phyloP scores from a whole-genome alignment of 2,329 filamentous ascomycete species.

The Exophiala phaeomuriformis region DNA sequence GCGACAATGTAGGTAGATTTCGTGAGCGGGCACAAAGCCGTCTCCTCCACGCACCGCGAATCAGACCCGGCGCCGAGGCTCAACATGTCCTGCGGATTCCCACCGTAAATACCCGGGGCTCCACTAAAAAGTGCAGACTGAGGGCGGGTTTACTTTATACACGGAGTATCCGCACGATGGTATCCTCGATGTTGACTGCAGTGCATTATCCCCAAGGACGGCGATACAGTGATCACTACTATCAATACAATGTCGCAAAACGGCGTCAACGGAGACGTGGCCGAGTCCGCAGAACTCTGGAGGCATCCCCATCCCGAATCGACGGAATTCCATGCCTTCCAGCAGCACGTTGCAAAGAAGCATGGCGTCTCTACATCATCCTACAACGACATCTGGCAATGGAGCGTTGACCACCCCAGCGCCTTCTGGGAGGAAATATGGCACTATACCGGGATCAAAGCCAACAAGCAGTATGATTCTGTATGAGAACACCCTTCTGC shows the following conservation, averaged over 20 bases:
- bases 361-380: constrained; percentile 55
- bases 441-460: constrained; percentile 70
- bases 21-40: no score
- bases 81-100: not conserved
- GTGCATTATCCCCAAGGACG: not conserved
- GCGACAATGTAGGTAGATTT: no score
- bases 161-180: not conserved
- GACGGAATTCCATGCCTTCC: constrained; percentile 66
- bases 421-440: constrained; percentile 81
- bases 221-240: not conserved
- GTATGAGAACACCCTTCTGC: constrained; percentile 28
- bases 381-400: constrained; percentile 72
- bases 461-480: constrained; percentile 51
- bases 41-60: no score
- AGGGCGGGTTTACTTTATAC: not conserved
- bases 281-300: constrained; percentile 54
- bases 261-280: constrained; percentile 9
- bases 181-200: no score
- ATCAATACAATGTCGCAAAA: constrained; percentile 9
- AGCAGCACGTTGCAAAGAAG: constrained; percentile 61
- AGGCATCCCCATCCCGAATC: constrained; percentile 57
- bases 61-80: not conserved
- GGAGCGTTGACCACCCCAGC: constrained; percentile 71
- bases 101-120: not conserved
- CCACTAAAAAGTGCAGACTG: not conserved